Base-by-base conservation (phyloP, 768 basidiomycete genomes). In the Russula emetica region DNA sequence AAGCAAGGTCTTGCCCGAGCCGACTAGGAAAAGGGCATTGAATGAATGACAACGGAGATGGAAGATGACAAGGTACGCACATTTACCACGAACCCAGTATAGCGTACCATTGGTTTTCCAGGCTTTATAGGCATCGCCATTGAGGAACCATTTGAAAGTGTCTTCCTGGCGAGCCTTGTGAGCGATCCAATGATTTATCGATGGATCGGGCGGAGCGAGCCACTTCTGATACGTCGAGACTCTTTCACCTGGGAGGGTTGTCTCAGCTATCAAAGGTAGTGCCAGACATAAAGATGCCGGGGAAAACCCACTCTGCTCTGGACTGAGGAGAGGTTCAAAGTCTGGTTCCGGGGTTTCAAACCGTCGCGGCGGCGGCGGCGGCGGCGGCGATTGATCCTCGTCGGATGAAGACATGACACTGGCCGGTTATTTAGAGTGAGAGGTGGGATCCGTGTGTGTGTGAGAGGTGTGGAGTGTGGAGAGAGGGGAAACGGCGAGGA, bases 201-300 rank as follows among this genome's bases (percentile, higher is more conserved):
- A 56, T 38, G 60, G 59, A 26, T 65, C 63, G 28, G 59, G 49
- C 8, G 49, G 59, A 22, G 63, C 56, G 26, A 65, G 63, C 63
- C 63, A 65, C 18, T 50, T 50, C 5, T 49, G 45, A 50, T 60
- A 60, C 18, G 13, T 7, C 13, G 28, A 45, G n/a, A 64, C 63
- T 38, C 40, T 60, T 28, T 7, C n/a, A 5, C 30, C 63, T 64
- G 22, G 2, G 38, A 50, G 24, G 45, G 26, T 5, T 5, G 18
- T 22, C 20, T 64, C 22, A 34, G 58, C 59, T 42, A 18, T 26
- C 14, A 14, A 28, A 28, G 22, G 38, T 4, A 5, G 47, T 10
- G n/a, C 7, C 13, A 40, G 34, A 9, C 26, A 2, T 24, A 6
- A 36, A 28, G 26, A 11, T 58, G 5, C 11, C 22, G 0, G 38